phyloP scores from a whole-genome alignment of 495 filamentous ascomycete genomes.

The Penicillium argentinense region DNA sequence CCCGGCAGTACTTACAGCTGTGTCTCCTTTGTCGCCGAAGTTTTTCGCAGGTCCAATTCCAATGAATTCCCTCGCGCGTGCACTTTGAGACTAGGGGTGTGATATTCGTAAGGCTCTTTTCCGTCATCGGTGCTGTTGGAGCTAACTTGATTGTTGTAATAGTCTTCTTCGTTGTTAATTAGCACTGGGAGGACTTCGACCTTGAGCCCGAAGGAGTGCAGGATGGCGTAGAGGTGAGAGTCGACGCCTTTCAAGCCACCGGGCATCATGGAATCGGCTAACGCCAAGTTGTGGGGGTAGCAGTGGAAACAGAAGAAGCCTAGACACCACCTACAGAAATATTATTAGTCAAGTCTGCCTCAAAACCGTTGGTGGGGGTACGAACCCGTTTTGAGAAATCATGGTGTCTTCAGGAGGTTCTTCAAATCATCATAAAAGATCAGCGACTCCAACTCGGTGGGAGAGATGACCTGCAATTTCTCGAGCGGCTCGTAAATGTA shows the following conservation, averaged over 20 bases:
- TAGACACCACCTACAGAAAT: constrained; percentile 20
- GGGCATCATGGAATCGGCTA: constrained; percentile 53
- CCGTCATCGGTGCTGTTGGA: not conserved
- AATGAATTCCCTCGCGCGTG: too few relatives aligned
- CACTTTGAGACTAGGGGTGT: too few relatives aligned
- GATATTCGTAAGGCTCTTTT: not conserved
- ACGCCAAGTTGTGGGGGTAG: constrained; percentile 28
- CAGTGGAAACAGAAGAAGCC: constrained; percentile 37
- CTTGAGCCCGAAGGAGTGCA: constrained; percentile 19
- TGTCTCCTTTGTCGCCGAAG: too few relatives aligned
- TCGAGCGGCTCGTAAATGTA: constrained; percentile 30
- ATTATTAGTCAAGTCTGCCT: too few relatives aligned
- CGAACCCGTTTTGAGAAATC: constrained; percentile 16
- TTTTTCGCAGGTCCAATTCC: not conserved
- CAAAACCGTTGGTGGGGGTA: too few relatives aligned
- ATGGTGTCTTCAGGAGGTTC: constrained; percentile 8
- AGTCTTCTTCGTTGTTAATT: not conserved
- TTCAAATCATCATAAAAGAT: constrained; percentile 7
- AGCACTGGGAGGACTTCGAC: constrained; percentile 15
- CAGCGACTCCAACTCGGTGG: too few relatives aligned
- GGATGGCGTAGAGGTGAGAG: constrained; percentile 17
- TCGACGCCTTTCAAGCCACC: constrained; percentile 31
- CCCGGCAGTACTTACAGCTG: too few relatives aligned
- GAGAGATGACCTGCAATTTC: too few relatives aligned
- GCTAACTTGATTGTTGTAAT: not conserved